phyloP scores from a whole-genome alignment of 805 yeast genomes.

The Saccharomycopsis sp. region DNA sequence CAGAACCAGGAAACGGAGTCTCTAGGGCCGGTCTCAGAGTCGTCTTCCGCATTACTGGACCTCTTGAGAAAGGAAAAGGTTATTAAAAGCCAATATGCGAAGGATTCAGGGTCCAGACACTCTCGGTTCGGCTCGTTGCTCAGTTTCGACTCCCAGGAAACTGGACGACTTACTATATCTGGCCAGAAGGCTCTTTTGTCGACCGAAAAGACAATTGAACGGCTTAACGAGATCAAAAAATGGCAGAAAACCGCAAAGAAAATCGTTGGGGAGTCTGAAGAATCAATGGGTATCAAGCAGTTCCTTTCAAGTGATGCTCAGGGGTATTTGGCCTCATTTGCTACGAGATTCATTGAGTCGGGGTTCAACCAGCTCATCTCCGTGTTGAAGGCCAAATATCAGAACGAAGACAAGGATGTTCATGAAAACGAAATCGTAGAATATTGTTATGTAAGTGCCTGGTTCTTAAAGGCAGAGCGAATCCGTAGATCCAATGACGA shows the following conservation, averaged over 20 bases:
- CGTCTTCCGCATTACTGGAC: constrained; percentile 39
- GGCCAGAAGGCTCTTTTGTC: constrained; percentile 61
- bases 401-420: constrained; percentile 21
- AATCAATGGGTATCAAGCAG: constrained; percentile 24
- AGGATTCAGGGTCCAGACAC: constrained; percentile 64
- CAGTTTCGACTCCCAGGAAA: constrained; percentile 59
- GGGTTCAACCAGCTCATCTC: constrained; percentile 64
- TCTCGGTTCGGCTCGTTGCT: constrained; percentile 86
- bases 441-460: constrained; percentile 35
- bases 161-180: constrained; percentile 55
- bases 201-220: constrained; percentile 47
- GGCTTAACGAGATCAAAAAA: constrained; percentile 60
- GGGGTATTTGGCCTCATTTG: constrained; percentile 36
- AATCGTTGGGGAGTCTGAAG: constrained; percentile 17
- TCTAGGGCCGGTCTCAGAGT: neutral
- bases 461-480: constrained; percentile 72
- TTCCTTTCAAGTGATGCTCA: constrained; percentile 31
- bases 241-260: constrained; percentile 43
- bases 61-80: constrained; percentile 57
- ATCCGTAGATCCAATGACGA: constrained; percentile 24
- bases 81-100: constrained; percentile 41
- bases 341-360: constrained; percentile 59
- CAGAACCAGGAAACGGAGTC: neutral
- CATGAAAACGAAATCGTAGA: constrained; percentile 26
- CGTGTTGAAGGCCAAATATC: constrained; percentile 36